phyloP scores from a whole-genome alignment of 352 stramenopile genomes.

The Phytophthora foliorum region DNA sequence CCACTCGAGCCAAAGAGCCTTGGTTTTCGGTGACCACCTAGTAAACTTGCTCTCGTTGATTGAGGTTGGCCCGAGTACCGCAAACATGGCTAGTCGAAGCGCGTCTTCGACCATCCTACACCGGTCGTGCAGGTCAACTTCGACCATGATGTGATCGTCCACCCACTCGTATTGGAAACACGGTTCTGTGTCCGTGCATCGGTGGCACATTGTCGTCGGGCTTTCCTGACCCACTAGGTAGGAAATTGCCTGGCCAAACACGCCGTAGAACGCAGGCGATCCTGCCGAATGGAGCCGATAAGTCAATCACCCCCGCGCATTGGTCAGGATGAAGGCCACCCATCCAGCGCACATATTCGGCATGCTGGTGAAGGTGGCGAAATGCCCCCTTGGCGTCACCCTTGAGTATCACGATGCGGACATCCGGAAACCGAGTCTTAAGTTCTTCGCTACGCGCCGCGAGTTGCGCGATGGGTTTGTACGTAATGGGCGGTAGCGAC shows the following conservation, averaged over 20 bases:
- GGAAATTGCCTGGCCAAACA: not conserved
- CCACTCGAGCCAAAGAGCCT: not conserved
- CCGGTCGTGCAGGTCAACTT: not conserved
- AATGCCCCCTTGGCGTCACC: constrained; percentile 4
- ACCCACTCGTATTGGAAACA: not conserved
- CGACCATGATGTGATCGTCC: not conserved
- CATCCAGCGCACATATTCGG: constrained; percentile 1
- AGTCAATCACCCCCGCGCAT: not conserved
- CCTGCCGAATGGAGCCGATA: constrained; percentile 7
- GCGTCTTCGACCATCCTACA: not conserved
- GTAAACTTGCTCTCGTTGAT: not conserved
- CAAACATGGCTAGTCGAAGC: not conserved
- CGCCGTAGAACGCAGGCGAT: constrained; percentile 4
- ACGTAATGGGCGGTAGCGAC: not conserved
- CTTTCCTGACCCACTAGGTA: not conserved
- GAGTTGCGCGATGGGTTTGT: not conserved
- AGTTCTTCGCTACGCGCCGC: not conserved
- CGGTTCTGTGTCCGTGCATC: not conserved
- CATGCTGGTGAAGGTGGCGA: not conserved
- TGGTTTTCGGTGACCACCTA: not conserved
- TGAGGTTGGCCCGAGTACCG: not conserved
- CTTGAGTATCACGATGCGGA: not conserved
- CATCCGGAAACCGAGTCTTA: not conserved
- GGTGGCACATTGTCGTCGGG: not conserved
- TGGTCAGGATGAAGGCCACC: not conserved